phyloP scores from a whole-genome alignment of 805 yeast genomes.

The Sugiyamaella lignohabitans region DNA sequence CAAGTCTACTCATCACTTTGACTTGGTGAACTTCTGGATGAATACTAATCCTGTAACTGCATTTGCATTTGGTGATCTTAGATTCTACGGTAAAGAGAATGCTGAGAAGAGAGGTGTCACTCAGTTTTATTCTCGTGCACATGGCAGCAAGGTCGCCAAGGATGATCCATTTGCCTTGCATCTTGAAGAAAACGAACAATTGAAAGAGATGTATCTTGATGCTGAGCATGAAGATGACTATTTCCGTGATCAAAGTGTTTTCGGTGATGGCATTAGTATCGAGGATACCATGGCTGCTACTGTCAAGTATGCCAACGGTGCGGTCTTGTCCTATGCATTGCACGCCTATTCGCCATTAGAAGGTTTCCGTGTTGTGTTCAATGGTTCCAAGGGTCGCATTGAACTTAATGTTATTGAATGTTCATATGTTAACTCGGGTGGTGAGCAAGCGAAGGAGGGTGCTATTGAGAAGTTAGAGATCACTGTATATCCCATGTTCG shows the following conservation, averaged over 20 bases:
- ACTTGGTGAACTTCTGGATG: conserved; percentile 15
- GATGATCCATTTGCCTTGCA: conserved; percentile 12
- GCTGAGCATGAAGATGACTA: conserved; percentile 16
- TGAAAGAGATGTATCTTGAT: conserved; percentile 13
- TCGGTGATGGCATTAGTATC: conserved; percentile 16
- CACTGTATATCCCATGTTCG: conserved; percentile 12
- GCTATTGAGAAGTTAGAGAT: conserved; percentile 10
- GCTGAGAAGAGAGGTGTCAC: conserved; percentile 16
- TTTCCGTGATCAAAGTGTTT: conserved; percentile 15
- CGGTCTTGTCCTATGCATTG: conserved; percentile 11
- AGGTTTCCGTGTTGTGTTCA: conserved; percentile 14
- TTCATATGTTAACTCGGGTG: conserved; percentile 16
- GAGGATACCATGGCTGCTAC: conserved; percentile 15
- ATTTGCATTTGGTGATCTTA: conserved; percentile 13
- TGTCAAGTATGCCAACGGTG: conserved; percentile 13
- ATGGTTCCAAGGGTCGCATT: conserved; percentile 15
- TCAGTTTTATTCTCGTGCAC: conserved; percentile 12
- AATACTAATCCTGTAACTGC: conserved; percentile 12
- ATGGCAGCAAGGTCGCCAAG: conserved; percentile 13
- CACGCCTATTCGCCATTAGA: conserved; percentile 15
- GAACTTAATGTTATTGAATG: conserved; percentile 12
- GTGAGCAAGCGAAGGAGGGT: conserved; percentile 12
- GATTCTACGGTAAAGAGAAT: conserved; percentile 15
- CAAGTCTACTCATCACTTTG: conserved; percentile 17
- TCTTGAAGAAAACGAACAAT: conserved; percentile 7